phyloP scores from a whole-genome alignment of 2,329 filamentous ascomycete species.

The Fusarium sp. region DNA sequence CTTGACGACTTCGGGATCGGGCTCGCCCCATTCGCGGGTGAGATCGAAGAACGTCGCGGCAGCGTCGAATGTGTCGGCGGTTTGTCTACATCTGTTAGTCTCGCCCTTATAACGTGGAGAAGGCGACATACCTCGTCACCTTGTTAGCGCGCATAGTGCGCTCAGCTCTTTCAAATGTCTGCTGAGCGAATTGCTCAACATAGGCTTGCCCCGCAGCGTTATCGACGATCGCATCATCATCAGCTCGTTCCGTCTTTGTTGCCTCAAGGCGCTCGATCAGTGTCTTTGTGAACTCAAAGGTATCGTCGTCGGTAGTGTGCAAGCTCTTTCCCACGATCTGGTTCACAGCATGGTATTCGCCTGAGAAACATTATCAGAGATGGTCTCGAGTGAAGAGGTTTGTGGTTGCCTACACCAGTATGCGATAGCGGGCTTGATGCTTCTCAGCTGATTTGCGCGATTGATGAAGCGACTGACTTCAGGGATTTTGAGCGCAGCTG shows the following conservation, averaged over 20 bases:
- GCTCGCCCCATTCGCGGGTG: slow-evolving; percentile 82
- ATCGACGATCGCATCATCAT: slow-evolving; percentile 86
- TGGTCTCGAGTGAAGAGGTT: not conserved
- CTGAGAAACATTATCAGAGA: slow-evolving; percentile 56
- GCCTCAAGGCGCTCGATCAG: slow-evolving; percentile 91
- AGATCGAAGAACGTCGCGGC: slow-evolving; percentile 93
- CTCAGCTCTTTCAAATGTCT: slow-evolving; percentile 88
- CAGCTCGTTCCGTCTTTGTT: slow-evolving; percentile 69
- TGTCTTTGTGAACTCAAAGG: slow-evolving; percentile 80
- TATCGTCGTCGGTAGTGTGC: slow-evolving; percentile 82
- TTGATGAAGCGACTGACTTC: slow-evolving; percentile 88
- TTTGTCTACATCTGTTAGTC: slow-evolving; percentile 71
- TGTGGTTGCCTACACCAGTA: slow-evolving; percentile 84
- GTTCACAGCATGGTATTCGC: slow-evolving; percentile 92
- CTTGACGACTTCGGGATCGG: slow-evolving; percentile 79
- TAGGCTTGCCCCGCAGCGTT: slow-evolving; percentile 90
- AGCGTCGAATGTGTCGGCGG: slow-evolving; percentile 92
- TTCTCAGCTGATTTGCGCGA: slow-evolving; percentile 85
- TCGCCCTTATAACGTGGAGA: rapidly evolving
- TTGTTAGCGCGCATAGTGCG: slow-evolving; percentile 84
- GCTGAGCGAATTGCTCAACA: slow-evolving; percentile 91
- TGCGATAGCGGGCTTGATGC: slow-evolving; percentile 85
- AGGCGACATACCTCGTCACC: slow-evolving; percentile 74
- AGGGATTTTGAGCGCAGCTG: slow-evolving; percentile 72
- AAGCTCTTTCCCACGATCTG: slow-evolving; percentile 86